Base-by-base conservation (phyloP, 108 stramenopile species). In the Nannochloropsis granulata region DNA sequence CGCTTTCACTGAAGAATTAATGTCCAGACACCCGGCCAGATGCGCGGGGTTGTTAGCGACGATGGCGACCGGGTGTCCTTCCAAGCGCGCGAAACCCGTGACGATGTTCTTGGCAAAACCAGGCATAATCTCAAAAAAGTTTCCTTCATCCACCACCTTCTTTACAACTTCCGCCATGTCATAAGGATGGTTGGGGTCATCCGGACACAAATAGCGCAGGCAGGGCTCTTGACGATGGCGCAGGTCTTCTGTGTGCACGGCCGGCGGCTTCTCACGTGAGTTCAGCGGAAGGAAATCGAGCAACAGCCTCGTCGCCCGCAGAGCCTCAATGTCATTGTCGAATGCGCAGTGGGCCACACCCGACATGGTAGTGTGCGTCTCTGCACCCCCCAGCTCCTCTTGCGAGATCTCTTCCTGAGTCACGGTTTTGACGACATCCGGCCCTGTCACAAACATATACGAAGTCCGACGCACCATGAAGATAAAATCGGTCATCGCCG, bases 401-500 rank as follows among this genome's bases (percentile, higher is more conserved):
- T 97, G 97, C 2, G 96, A 96, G 16, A 99, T 97, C 13, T 89
- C 91, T 89, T 99, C 99, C 86, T 98, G 96, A 24, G 97, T 98
- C 12, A 99, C 99, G 21, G 99, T 98, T 89, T 96, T 99, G 84
- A 99, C 98, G 3, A 99, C 98, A 79, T 98, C 96, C 0, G 98
- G 98, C 12, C 98, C 99, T 13, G 99, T 99, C 24, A 99, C 97
- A 86, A 99, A 99, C 97, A 98, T 98, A 92, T 98, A 96, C 34
- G 93, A 93, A 5, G 97, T 93, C 19, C 93, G 82, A 83, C 94
- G 94, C 9, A 97, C 96, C 99, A 99, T 99, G 92, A 98, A 96
- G 34, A 96, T 97, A 78, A 99, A 98, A 88, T 99, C 99, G 12
- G 99, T 99, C 96, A 99, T 98, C 82, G 98, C 99, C 0, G 99